A percentile compares a stretch with the other conserved stretches of the same genome.
These are phyloP conservation scores for Trichoderma sp. DNA, from an alignment of 2,329 filamentous ascomycete species.

Conservation along the genomic window DNA sequence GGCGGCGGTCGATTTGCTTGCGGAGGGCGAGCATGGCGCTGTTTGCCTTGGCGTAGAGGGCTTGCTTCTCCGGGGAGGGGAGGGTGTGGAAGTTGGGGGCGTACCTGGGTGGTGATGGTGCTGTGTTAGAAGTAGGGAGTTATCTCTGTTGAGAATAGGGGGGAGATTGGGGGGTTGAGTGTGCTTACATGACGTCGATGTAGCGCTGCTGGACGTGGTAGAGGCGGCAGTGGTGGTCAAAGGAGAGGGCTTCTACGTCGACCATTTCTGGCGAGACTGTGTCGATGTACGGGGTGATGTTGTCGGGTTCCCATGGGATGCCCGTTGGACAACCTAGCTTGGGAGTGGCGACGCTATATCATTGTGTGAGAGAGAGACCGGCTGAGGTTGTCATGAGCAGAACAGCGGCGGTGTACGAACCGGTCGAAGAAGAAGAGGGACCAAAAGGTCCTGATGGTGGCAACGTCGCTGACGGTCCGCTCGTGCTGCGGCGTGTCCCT, in stretches of 20 bases:
- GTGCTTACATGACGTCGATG: conserved; percentile 19
- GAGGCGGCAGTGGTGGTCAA: conserved; percentile 23
- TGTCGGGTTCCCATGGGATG: conserved; percentile 18
- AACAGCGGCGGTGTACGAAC: background rate
- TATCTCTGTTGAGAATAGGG: too few species aligned
- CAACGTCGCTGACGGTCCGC: conserved; percentile 11
- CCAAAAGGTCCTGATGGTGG: conserved; percentile 26
- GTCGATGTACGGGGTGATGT: conserved; percentile 17
- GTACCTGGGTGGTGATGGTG: background rate
- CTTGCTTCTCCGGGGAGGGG: conserved; percentile 8
- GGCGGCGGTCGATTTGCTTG: conserved; percentile 22
- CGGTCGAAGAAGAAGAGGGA: conserved; percentile 22
- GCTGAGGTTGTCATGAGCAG: background rate
- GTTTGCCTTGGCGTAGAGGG: conserved; percentile 17
- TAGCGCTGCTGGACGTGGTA: conserved; percentile 3
- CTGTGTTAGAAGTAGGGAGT: background rate
- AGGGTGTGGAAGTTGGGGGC: background rate
- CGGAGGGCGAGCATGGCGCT: conserved; percentile 9
- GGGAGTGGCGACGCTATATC: conserved; percentile 6
- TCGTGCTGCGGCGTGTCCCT: background rate
- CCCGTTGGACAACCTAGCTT: conserved; percentile 10
- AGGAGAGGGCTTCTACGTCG: conserved; percentile 4
- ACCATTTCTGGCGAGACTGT: conserved; percentile 12
- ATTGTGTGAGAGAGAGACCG: background rate
- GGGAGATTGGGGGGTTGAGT: too few species aligned